These are phyloP conservation scores for Peronospora farinosa DNA, from an alignment of 352 stramenopile genomes.

Conservation along the genomic window DNA sequence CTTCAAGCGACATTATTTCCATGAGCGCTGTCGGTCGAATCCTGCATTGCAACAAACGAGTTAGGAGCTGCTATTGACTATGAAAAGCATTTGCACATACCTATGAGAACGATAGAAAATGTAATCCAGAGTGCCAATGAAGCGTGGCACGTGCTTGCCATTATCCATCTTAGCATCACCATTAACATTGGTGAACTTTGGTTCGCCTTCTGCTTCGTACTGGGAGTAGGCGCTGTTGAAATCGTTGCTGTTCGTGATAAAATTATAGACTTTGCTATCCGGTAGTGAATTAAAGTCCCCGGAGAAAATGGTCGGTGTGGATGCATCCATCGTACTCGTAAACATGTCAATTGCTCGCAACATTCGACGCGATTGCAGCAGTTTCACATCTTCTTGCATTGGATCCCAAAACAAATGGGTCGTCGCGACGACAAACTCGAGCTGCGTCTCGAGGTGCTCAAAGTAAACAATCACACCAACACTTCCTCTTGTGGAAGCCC, in stretches of 20 bases:
- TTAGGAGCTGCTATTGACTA: slow-evolving; percentile 5
- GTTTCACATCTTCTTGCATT: slow-evolving; percentile 74
- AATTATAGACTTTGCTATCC: slow-evolving; percentile 61
- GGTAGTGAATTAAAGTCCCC: slow-evolving; percentile 84
- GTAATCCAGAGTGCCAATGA: slow-evolving; percentile 78
- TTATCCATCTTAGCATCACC: slow-evolving; percentile 30
- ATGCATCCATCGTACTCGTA: slow-evolving; percentile 12
- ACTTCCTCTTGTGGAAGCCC: slow-evolving; percentile 41
- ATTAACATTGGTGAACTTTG: slow-evolving; percentile 75
- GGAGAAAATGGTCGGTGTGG: slow-evolving; percentile 43
- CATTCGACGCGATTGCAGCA: slow-evolving; percentile 62
- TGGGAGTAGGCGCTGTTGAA: slow-evolving; percentile 57
- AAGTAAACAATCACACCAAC: slow-evolving; percentile 59
- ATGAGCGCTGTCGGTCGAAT: slow-evolving; percentile 47
- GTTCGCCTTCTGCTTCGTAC: slow-evolving; percentile 42
- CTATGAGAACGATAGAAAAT: slow-evolving; percentile 63
- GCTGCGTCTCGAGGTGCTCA: slow-evolving; percentile 24
- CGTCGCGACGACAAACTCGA: slow-evolving; percentile 63
- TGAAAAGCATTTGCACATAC: slow-evolving; percentile 21
- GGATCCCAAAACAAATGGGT: slow-evolving; percentile 85
- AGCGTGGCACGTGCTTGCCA: slow-evolving; percentile 40
- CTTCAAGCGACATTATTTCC: slow-evolving; percentile 59
- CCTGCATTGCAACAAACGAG: slow-evolving; percentile 10
- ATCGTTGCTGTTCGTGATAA: slow-evolving; percentile 35
- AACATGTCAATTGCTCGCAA: slow-evolving; percentile 42